These are phyloP conservation scores for Fraxinus baroniana DNA, from an alignment of 305 asterid species.

Conservation along the genomic window DNA sequence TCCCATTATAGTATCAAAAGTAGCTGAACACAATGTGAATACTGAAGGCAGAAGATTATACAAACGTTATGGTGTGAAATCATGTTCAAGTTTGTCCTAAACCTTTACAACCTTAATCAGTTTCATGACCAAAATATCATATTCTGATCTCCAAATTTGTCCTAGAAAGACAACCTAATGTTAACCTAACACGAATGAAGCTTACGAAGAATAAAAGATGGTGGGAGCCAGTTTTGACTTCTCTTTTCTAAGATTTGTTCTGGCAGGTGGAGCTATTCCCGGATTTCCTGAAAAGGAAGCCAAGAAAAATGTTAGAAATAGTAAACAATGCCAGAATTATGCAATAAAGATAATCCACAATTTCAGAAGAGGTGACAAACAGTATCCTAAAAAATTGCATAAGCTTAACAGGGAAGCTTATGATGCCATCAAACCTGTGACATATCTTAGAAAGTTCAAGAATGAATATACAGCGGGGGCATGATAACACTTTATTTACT, in stretches of 20 bases:
- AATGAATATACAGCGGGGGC: neutral
- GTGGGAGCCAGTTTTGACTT: constrained; percentile 54
- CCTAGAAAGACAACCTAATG: neutral
- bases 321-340: neutral
- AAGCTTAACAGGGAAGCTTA: neutral
- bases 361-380: neutral
- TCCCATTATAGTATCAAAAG: neutral
- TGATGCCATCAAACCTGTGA: neutral
- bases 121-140: neutral
- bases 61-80: neutral
- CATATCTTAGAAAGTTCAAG: neutral
- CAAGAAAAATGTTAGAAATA: neutral
- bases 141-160: neutral
- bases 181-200: constrained; percentile 9
- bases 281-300: constrained; percentile 44
- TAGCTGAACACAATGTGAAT: constrained; percentile 4
- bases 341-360: neutral
- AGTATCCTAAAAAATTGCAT: neutral
- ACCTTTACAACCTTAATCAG: neutral
- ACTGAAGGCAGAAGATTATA: neutral
- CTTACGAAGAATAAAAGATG: constrained; percentile 84
- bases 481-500: neutral
- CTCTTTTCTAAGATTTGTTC: constrained; percentile 46
- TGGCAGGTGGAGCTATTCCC: constrained; percentile 37
- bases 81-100: neutral